phyloP scores from a whole-genome alignment of 1,284 basidiomycete genomes.

The Meripilus lineatus region DNA sequence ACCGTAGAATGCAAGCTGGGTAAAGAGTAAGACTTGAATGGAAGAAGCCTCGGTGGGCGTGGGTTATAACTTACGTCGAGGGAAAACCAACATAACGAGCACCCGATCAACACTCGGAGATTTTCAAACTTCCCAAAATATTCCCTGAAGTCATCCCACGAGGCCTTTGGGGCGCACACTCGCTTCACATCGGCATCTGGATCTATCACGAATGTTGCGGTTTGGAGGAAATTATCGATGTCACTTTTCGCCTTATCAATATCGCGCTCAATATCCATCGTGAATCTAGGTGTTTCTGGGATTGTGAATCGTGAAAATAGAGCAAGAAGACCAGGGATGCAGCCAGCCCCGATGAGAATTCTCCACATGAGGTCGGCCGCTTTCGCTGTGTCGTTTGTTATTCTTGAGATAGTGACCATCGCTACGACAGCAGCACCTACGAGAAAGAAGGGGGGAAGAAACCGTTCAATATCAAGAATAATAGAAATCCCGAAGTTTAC shows the following conservation, averaged over 20 bases:
- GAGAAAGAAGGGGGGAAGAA: no score
- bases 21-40: no score
- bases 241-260: conserved; percentile 68
- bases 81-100: conserved; percentile 57
- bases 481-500: no score
- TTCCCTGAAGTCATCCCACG: conserved; percentile 52
- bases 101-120: conserved; percentile 53
- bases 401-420: neutral
- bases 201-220: conserved; percentile 45
- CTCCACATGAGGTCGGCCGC: conserved; percentile 61
- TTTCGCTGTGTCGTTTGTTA: conserved; percentile 14
- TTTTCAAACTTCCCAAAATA: conserved; percentile 65
- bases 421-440: neutral
- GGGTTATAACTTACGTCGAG: conserved; percentile 38
- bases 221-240: conserved; percentile 61
- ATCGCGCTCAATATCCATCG: conserved; percentile 87
- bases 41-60: conserved; percentile 6
- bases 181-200: conserved; percentile 54
- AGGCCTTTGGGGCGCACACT: conserved; percentile 62
- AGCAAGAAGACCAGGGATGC: conserved; percentile 60
- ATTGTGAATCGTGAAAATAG: conserved; percentile 79
- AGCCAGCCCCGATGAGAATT: conserved; percentile 66
- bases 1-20: conserved; percentile 78
- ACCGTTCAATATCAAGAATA: no score
- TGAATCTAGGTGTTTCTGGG: conserved; percentile 80